These are phyloP conservation scores for Xylaria curta DNA, from an alignment of 495 filamentous ascomycete species.

Conservation along the genomic window DNA sequence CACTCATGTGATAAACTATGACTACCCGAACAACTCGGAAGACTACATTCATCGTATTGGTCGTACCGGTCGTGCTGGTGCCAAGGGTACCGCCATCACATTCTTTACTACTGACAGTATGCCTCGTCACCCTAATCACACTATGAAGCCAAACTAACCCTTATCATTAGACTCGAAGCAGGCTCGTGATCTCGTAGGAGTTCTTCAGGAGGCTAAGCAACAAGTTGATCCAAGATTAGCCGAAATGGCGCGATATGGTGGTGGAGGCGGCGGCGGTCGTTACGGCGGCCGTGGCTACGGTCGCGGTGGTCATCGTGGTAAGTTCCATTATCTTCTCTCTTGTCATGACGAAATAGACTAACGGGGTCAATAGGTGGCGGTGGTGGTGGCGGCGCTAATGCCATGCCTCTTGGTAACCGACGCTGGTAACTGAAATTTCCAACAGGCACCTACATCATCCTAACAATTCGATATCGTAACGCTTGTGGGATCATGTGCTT, in stretches of 20 bases:
- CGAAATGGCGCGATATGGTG: constrained; percentile 94
- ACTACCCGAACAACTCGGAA: constrained; percentile 99
- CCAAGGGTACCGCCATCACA: constrained; percentile 91
- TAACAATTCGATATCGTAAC: background rate
- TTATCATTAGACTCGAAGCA: constrained; percentile 79
- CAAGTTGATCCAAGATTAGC: constrained; percentile 94
- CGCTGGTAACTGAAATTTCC: constrained; percentile 49
- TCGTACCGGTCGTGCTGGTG: constrained; percentile 94
- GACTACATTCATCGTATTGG: constrained; percentile 99
- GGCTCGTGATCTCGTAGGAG: constrained; percentile 91
- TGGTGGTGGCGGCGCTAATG: constrained; percentile 46
- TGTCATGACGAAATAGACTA: constrained; percentile 19
- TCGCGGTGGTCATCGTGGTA: constrained; percentile 70
- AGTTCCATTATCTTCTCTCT: constrained; percentile 14
- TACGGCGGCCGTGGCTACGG: constrained; percentile 64
- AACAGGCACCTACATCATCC: constrained; percentile 6
- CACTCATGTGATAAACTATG: constrained; percentile 99
- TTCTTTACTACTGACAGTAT: constrained; percentile 98
- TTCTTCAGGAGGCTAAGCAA: constrained; percentile 97
- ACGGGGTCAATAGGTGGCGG: constrained; percentile 33
- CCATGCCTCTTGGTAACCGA: constrained; percentile 53
- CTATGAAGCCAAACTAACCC: constrained; percentile 40
- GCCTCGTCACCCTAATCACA: constrained; percentile 44
- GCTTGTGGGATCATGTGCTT: constrained; percentile 25
- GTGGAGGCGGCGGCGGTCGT: constrained; percentile 79